A percentile compares a stretch with the other conserved stretches of the same genome.
Evolutionary conservation across 192 early-diverging fungal species (phyloP).

Genomic region (Backusella morwellensis): DNA sequence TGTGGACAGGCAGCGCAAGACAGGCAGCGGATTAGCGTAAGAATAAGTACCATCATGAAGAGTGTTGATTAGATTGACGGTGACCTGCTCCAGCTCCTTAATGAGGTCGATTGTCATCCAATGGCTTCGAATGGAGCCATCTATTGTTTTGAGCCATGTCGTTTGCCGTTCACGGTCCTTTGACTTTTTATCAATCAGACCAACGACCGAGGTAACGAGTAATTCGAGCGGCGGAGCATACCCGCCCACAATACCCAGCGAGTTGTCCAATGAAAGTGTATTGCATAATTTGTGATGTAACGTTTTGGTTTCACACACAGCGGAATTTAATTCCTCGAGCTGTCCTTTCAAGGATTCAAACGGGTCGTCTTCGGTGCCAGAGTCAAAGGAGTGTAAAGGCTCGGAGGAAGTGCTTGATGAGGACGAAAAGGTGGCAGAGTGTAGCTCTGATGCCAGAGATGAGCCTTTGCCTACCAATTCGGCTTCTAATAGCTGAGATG

Average conservation of each 20-base stretch:
- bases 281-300: conserved; percentile 24
- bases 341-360: conserved; percentile 22
- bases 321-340: conserved; percentile 16
- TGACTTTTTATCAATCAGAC: conserved; percentile 16
- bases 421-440: neutral
- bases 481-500: neutral
- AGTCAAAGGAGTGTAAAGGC: neutral
- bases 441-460: neutral
- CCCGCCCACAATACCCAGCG: neutral
- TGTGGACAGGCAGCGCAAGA: neutral
- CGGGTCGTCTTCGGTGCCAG: neutral
- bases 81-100: conserved; percentile 4
- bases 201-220: neutral
- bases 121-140: neutral
- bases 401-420: neutral
- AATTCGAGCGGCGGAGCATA: conserved; percentile 32
- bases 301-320: conserved; percentile 29
- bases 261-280: conserved; percentile 15
- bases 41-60: neutral
- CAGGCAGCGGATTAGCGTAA: conserved; percentile 14
- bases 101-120: conserved; percentile 18
- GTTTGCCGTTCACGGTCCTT: conserved; percentile 26
- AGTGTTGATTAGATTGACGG: neutral
- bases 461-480: neutral
- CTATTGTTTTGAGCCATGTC: conserved; percentile 15